Base-by-base conservation (phyloP, 371 early-diverging fungal species). In the Mucor sp. region DNA sequence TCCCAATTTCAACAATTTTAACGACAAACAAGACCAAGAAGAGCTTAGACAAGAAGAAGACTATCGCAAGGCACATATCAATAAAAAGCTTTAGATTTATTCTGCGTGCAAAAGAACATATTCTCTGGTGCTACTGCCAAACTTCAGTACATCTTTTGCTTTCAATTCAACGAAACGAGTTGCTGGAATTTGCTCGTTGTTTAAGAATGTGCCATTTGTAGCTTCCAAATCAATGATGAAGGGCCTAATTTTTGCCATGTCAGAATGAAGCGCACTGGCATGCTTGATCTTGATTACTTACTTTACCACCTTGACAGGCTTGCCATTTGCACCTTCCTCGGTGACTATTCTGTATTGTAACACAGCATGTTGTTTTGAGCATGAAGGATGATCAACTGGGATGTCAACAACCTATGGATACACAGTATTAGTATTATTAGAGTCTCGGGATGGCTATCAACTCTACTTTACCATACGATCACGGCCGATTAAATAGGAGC, bases 181-280 rank as follows among this genome's bases (percentile, higher is more conserved):
- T 4, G 83, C 66, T 2, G 93, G 93, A 30, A 97, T 87, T 61
- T 81, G 72, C 3, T 86, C 84, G 4, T 90, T 90, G 76, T 97
- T 97, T 9, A 98, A 83, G 71, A 86, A 91, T 0, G 96, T 95
- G 15, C 96, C 97, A 72, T 97, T 97, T 4, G 95, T 86, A 12
- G 96, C 93, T 53, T 93, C 93, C 43, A 98, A 81, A 72, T 98
- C 98, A 59, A 98, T 95, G n/a, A 98, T 77, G 73, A 94, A 98
- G 11, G 96, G 97, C 60, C 93, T 92, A 69, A 6, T 27, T 6
- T n/a, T 1, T 53, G 14, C 4, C 14, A 12, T 27, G 27, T 53
- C 5, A 32, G 23, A 47, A 43, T 27, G 12, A 0, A 50, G 23
- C 23, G 23, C 5, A 53, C 4, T 53, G 27, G 12, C 14, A 27